Evolutionary conservation across 2,329 filamentous ascomycete species (phyloP), one percentile per base, ranked within the genome.

Genomic region (Didymella arachidicola): DNA sequence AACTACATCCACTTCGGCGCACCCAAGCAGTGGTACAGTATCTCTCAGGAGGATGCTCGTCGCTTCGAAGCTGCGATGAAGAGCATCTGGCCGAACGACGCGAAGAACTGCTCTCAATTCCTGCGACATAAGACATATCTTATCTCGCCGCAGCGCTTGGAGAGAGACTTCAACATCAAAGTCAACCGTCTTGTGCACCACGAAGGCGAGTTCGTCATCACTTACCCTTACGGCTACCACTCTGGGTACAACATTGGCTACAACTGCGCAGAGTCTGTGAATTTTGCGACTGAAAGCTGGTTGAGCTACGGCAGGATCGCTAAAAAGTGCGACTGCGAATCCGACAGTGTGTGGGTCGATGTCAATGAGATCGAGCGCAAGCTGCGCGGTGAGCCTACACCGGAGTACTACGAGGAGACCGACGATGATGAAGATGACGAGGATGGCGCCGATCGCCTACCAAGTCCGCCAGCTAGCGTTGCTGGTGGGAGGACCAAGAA

Each of bases 21-120:
- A 1, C 95, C 95, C 0, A 99, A 99, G 79, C 95, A 99, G 77
- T 99, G 95, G 95, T 99, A 99, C 80, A 97, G 93, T 78, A 98
- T 99, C 65, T 97, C 94, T 0, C 96, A 98, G 76, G 91, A 91
- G 65, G 95, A 99, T 75, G 93, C 94, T 14, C 87, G 93, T 49
- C 89, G 90, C 16, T 99, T 99, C 69, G 95, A 99, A 78, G 87
- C 88, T 36, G 94, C 92, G 41, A 99, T 99, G 95, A 94, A 90
- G 79, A 93, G 84, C 72, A 91, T 97, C 57, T 99, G 94, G 93
- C 92, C 93, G 0, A 89, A 89, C 6, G 95, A 99, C 72, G 92
- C 93, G 19, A 99, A 99, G 79, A 91, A 92, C 39, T 99, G 95
- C 73, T 90, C 92, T 65, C 95, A 99, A 69, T 99, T 99, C 74